A percentile compares a stretch with the other conserved stretches of the same genome.
Conservation (phyloP, 2,329 filamentous ascomycete genomes). For the Colletotrichum caudatum region DNA sequence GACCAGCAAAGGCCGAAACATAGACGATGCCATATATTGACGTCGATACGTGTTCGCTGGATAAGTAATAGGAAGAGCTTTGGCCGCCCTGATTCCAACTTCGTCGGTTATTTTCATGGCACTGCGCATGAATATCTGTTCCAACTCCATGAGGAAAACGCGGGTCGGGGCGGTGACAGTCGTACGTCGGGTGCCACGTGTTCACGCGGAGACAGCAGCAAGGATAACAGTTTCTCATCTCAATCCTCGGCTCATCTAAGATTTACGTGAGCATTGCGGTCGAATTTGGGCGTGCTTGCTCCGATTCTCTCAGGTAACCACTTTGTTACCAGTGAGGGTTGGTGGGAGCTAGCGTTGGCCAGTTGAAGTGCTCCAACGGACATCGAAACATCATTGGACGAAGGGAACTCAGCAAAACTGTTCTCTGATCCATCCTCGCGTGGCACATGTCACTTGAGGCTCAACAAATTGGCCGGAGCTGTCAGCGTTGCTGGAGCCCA, state of each 20-base stretch:
- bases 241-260: not conserved
- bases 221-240: not conserved
- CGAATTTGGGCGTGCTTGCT: not conserved
- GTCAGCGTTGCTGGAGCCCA: conserved; percentile 12
- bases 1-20: conserved; percentile 41
- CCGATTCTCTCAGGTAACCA: not conserved
- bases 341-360: not conserved
- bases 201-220: not conserved
- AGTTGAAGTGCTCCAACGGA: not conserved
- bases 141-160: conserved; percentile 19
- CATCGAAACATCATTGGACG: conserved; percentile 26
- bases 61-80: not conserved
- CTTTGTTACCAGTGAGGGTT: conserved; percentile 18
- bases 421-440: conserved; percentile 13
- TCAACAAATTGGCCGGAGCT: conserved; percentile 9
- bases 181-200: conserved; percentile 16
- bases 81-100: conserved; percentile 6
- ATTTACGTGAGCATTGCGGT: not conserved
- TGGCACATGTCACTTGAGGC: conserved; percentile 14
- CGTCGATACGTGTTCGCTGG: too few species aligned
- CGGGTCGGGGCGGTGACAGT: not conserved
- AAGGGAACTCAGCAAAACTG: conserved; percentile 8
- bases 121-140: not conserved
- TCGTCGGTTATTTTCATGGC: conserved; percentile 10
- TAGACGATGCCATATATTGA: conserved; percentile 7